Conservation (phyloP, 73 alveolate genomes). For the Uronychia binucleata region DNA sequence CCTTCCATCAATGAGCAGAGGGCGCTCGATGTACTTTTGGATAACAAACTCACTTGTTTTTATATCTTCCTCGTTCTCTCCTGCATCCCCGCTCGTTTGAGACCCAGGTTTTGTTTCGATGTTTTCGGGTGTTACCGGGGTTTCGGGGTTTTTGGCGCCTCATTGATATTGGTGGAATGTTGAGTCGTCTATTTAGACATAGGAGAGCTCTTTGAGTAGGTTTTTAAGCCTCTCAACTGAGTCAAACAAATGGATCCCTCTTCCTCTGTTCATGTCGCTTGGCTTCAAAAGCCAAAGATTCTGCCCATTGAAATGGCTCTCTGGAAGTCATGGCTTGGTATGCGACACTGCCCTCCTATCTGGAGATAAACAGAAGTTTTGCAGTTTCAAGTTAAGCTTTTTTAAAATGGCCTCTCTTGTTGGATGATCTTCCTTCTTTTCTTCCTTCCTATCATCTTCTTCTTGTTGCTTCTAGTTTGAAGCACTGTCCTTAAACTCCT, state of each 20-base stretch:
- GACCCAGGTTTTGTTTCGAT: too few relatives aligned
- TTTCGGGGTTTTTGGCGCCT: too few relatives aligned
- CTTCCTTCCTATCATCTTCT: background rate
- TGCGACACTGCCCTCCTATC: background rate
- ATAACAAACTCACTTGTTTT: constrained; percentile 53
- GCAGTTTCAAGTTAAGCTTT: background rate
- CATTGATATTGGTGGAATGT: background rate
- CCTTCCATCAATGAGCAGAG: constrained; percentile 61
- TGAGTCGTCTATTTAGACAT: background rate
- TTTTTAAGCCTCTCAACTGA: constrained; percentile 23
- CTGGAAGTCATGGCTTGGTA: constrained; percentile 33
- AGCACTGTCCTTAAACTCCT: background rate
- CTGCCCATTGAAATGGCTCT: constrained; percentile 76
- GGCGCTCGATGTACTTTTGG: constrained; percentile 75
- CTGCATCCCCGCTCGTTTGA: background rate
- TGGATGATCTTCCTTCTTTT: background rate
- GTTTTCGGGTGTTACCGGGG: too few relatives aligned
- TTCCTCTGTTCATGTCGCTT: constrained; percentile 92
- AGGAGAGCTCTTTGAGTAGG: constrained; percentile 9
- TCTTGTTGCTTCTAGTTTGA: background rate
- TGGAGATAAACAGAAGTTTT: background rate
- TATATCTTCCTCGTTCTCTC: background rate
- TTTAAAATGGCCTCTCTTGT: too few relatives aligned
- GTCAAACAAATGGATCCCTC: constrained; percentile 90
- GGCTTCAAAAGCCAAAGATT: constrained; percentile 93